phyloP scores from a whole-genome alignment of 2,329 filamentous ascomycete species.

The Paramyrothecium roridum region DNA sequence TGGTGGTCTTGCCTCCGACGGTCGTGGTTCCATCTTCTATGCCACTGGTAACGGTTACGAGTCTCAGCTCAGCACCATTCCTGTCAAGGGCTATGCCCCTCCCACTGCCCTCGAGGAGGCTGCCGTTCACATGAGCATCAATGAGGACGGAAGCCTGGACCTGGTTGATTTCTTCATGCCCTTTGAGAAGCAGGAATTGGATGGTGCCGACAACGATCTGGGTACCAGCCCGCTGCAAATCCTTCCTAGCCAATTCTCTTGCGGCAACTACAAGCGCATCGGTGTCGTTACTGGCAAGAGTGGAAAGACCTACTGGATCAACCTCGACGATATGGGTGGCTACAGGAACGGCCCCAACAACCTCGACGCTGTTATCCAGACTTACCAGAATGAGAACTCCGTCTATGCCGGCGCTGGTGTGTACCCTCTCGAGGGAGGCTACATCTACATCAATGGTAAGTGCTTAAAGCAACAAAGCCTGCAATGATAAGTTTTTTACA shows the following conservation, averaged over 20 bases:
- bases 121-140: conserved; percentile 39
- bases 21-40: conserved; percentile 34
- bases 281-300: conserved; percentile 49
- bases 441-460: conserved; percentile 41
- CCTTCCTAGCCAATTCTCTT: conserved; percentile 37
- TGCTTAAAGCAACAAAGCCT: not conserved
- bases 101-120: conserved; percentile 41
- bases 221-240: conserved; percentile 43
- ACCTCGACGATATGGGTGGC: conserved; percentile 36
- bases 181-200: conserved; percentile 45
- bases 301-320: conserved; percentile 43
- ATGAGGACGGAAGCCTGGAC: conserved; percentile 36
- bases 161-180: conserved; percentile 54
- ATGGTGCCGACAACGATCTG: conserved; percentile 48
- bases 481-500: too few relatives aligned
- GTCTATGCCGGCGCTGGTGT: conserved; percentile 45
- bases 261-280: conserved; percentile 40
- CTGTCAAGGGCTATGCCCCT: conserved; percentile 32
- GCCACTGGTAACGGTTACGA: conserved; percentile 38
- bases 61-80: conserved; percentile 32
- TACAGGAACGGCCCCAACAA: conserved; percentile 32
- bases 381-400: conserved; percentile 39
- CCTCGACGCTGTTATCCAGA: conserved; percentile 40
- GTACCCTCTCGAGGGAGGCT: conserved; percentile 45
- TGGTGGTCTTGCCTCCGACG: conserved; percentile 34